phyloP scores from a whole-genome alignment of 2,329 filamentous ascomycete species.

The Aspergillus fijiensis region DNA sequence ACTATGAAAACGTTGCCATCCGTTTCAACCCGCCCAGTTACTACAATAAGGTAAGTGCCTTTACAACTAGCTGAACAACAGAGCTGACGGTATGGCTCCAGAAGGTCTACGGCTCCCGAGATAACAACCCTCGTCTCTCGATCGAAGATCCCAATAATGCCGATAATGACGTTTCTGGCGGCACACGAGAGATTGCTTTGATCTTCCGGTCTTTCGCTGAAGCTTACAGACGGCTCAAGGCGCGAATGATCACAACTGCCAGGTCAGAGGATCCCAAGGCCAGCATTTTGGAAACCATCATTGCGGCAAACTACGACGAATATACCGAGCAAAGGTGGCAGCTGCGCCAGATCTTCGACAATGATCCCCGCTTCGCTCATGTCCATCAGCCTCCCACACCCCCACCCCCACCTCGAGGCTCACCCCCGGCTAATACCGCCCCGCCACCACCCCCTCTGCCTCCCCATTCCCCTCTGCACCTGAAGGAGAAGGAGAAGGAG shows the following conservation, averaged over 20 bases:
- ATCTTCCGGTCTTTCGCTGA: slow-evolving; percentile 70
- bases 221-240: slow-evolving; percentile 59
- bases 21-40: slow-evolving; percentile 71
- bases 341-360: slow-evolving; percentile 55
- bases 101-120: slow-evolving; percentile 51
- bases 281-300: slow-evolving; percentile 69
- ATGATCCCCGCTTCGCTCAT: slow-evolving; percentile 35
- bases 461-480: slow-evolving; percentile 13
- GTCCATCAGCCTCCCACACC: slow-evolving; percentile 28
- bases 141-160: slow-evolving; percentile 90
- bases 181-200: slow-evolving; percentile 67
- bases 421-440: slow-evolving; percentile 19
- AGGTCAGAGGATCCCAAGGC: slow-evolving; percentile 20
- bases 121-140: slow-evolving; percentile 67
- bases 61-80: slow-evolving; percentile 5
- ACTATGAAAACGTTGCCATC: slow-evolving; percentile 70
- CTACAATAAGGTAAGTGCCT: slow-evolving; percentile 65
- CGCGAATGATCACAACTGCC: slow-evolving; percentile 52
- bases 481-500: slow-evolving; percentile 20
- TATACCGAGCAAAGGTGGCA: slow-evolving; percentile 69
- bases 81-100: slow-evolving; percentile 7
- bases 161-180: slow-evolving; percentile 85
- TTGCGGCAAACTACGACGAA: slow-evolving; percentile 75
- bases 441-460: slow-evolving; percentile 27
- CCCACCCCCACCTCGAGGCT: slow-evolving; percentile 25